Base-by-base conservation (phyloP, 169 alveolate species). In the Amoebophrya sp. region DNA sequence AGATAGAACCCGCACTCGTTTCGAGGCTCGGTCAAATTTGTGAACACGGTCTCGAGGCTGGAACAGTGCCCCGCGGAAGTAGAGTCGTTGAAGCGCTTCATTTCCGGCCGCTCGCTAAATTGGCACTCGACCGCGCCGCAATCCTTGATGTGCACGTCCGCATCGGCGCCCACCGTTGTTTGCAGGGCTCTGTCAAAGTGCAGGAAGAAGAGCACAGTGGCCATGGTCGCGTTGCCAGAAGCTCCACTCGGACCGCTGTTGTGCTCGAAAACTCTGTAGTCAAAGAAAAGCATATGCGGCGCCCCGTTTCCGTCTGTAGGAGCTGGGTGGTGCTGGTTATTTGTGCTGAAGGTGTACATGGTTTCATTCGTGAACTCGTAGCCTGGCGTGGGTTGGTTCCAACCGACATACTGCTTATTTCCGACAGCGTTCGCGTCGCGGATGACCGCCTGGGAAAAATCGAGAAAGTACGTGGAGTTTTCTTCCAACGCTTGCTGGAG, bases 101-200 rank as follows among this genome's bases (percentile, higher is more conserved):
- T 12, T 12, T 2, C 23, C 54, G 54, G 54, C 32, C 10, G 35
- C 7, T 12, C 83, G 83, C 32, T 7, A n/a, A 66, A 66, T 66
- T 66, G 83, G 18, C 83, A 66, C 83, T 66, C 83, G 83, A 66
- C 83, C 29, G 32, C 83, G 10, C 83, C 83, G 35, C 83, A 66
- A 25, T 66, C 83, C 38, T n/a, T 18, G 7, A 66, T 25, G 35
- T 66, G 83, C 29, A 66, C 35, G 39, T 66, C 83, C 35, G 1
- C 35, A 25, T n/a, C 35, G 35, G 83, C 35, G 39, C 18, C 83
- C 32, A 25, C 10, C 10, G 35, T 25, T 7, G 83, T n/a, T 25
- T 7, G 10, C 12, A 66, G 7, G 39, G 12, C 35, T 3, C 10
- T 0, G 35, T 66, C 83, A 25, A 66, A 66, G 32, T 66, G 83